Conservation (phyloP, 2,329 filamentous ascomycete species). For the Hortaea werneckii region DNA sequence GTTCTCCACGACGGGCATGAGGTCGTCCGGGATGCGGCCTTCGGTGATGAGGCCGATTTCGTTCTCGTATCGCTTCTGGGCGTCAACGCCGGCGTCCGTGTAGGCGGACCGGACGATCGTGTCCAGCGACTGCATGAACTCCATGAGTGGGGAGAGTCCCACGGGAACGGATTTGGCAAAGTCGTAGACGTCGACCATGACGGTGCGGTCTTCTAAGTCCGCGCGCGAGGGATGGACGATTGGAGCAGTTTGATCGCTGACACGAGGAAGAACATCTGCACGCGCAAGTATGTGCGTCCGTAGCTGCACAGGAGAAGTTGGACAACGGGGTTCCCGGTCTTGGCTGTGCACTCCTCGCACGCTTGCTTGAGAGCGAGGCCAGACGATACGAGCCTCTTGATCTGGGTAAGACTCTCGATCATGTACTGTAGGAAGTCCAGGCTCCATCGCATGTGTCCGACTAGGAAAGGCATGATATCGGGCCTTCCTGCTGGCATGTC, state of each 20-base stretch:
- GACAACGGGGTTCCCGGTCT: slow-evolving; percentile 18
- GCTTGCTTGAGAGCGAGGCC: slow-evolving; percentile 8
- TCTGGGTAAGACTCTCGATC: slow-evolving; percentile 42
- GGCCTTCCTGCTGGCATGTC: slow-evolving; percentile 12
- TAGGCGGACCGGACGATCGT: slow-evolving; percentile 53
- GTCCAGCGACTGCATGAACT: slow-evolving; percentile 48
- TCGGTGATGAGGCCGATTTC: slow-evolving; percentile 47
- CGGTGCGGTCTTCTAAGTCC: slow-evolving; percentile 43
- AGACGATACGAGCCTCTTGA: slow-evolving; percentile 19
- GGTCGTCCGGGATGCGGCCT: slow-evolving; percentile 40
- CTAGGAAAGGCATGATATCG: slow-evolving; percentile 64
- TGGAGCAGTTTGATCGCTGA: slow-evolving; percentile 16
- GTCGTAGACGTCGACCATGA: slow-evolving; percentile 46
- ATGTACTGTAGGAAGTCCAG: slow-evolving; percentile 54
- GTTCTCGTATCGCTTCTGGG: slow-evolving; percentile 35
- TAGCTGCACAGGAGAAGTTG: slow-evolving; percentile 61
- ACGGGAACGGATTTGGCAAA: slow-evolving; percentile 38
- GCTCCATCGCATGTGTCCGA: slow-evolving; percentile 69
- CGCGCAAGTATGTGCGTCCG: slow-evolving; percentile 55
- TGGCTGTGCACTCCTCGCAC: slow-evolving; percentile 11
- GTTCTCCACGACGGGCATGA: slow-evolving; percentile 38
- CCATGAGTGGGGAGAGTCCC: slow-evolving; percentile 36
- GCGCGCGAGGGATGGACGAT: slow-evolving; percentile 9
- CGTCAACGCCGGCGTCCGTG: slow-evolving; percentile 33
- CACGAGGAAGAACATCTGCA: slow-evolving; percentile 41